Evolutionary conservation across 106 monocot genomes (phyloP).

Genomic region (Xerophyta viscosa): DNA sequence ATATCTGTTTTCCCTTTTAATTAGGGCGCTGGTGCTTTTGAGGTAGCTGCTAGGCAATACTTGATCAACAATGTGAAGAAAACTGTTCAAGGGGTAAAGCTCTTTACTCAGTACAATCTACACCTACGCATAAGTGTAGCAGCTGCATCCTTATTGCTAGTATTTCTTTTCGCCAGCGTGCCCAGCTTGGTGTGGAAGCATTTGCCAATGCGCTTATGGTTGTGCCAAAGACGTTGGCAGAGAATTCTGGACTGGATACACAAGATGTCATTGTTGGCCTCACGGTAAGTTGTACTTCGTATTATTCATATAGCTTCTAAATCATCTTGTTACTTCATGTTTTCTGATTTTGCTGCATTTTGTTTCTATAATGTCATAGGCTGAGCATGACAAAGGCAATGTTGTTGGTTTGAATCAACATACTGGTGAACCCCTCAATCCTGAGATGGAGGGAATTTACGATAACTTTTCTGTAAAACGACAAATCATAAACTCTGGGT

Average conservation of each 20-base stretch:
- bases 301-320: too few relatives aligned
- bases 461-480: conserved; percentile 95
- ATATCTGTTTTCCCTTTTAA: not conserved
- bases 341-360: not conserved
- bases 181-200: conserved; percentile 93
- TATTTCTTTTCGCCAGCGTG: conserved; percentile 44
- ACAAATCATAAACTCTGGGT: conserved; percentile 96
- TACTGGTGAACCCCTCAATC: conserved; percentile 87
- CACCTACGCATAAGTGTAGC: not conserved
- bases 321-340: not conserved
- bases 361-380: conserved; percentile 18
- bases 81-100: conserved; percentile 65
- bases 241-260: conserved; percentile 95
- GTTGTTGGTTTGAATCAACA: conserved; percentile 80
- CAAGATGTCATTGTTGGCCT: conserved; percentile 87
- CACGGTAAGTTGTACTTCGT: conserved; percentile 25
- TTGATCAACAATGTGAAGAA: conserved; percentile 68
- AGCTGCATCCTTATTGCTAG: not conserved
- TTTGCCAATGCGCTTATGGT: conserved; percentile 97
- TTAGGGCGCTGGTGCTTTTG: conserved; percentile 79
- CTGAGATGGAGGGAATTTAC: conserved; percentile 90
- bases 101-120: not conserved
- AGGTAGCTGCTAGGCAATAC: conserved; percentile 71
- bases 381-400: conserved; percentile 82
- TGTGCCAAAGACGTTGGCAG: conserved; percentile 85